A percentile compares a stretch with the other conserved stretches of the same genome.
Conservation (phyloP, 495 filamentous ascomycete genomes). For the Podospora bellae-mahoneyi region DNA sequence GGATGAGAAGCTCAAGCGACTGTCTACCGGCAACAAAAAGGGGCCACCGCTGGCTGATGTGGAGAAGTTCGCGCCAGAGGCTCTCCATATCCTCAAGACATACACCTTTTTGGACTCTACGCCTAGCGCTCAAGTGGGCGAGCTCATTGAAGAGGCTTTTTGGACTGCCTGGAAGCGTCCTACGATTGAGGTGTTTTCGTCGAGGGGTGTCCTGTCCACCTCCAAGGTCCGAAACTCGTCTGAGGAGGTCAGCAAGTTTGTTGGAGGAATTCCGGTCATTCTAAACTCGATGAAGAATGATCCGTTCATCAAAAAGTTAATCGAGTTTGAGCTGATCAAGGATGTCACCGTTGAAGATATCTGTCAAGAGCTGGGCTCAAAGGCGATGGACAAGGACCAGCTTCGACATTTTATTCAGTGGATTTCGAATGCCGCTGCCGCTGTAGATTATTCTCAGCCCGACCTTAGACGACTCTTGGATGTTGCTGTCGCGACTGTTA, state of each 20-base stretch:
- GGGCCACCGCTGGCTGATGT: slow-evolving; percentile 55
- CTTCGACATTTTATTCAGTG: slow-evolving; percentile 79
- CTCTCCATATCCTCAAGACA: slow-evolving; percentile 71
- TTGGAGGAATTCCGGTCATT: slow-evolving; percentile 84
- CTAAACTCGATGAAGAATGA: slow-evolving; percentile 66
- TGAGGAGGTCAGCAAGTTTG: slow-evolving; percentile 76
- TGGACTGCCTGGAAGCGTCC: slow-evolving; percentile 83
- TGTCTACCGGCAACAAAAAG: slow-evolving; percentile 45
- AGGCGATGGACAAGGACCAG: slow-evolving; percentile 70
- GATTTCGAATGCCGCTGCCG: slow-evolving; percentile 63
- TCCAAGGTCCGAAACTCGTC: slow-evolving; percentile 73
- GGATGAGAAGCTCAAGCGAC: slow-evolving; percentile 51
- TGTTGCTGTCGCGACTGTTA: slow-evolving; percentile 75
- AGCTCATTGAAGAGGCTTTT: slow-evolving; percentile 87
- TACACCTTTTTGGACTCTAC: slow-evolving; percentile 88
- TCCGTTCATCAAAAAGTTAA: slow-evolving; percentile 72
- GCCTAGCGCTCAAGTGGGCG: slow-evolving; percentile 72
- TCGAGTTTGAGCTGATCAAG: slow-evolving; percentile 73
- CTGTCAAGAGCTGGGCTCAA: slow-evolving; percentile 69
- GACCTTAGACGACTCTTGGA: slow-evolving; percentile 65
- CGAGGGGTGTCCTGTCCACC: slow-evolving; percentile 75
- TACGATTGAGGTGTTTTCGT: slow-evolving; percentile 83
- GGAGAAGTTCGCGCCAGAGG: slow-evolving; percentile 66
- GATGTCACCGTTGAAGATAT: slow-evolving; percentile 86
- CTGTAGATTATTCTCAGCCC: slow-evolving; percentile 61